Evolutionary conservation across 805 yeast genomes (phyloP).

Genomic region (Starmera amethionina): DNA sequence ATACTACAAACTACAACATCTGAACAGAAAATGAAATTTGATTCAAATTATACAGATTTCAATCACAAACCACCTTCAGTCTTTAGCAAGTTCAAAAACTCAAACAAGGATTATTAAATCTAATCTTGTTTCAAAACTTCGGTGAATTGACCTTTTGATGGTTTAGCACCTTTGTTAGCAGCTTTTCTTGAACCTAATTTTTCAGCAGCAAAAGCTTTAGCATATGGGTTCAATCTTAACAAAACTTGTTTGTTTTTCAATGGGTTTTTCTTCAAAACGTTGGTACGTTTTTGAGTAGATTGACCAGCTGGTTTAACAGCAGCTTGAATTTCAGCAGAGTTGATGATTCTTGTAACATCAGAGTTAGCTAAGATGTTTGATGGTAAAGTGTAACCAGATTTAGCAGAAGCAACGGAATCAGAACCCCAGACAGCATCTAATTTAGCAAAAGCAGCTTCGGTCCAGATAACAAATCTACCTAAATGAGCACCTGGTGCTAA

Average conservation of each 20-base stretch:
- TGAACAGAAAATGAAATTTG: too few species aligned
- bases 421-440: slow-evolving; percentile 97
- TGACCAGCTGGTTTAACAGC: slow-evolving; percentile 96
- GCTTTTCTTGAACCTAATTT: slow-evolving; percentile 80
- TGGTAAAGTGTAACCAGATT: slow-evolving; percentile 90
- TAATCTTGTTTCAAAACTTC: slow-evolving; percentile 58
- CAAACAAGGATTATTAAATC: neutral
- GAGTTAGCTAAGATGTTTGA: slow-evolving; percentile 88
- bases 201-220: slow-evolving; percentile 91
- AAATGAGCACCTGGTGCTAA: slow-evolving; percentile 99
- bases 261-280: slow-evolving; percentile 98
- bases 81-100: slow-evolving; percentile 1
- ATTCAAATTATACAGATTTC: too few species aligned
- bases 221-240: slow-evolving; percentile 99
- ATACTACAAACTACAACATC: too few species aligned
- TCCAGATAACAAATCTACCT: slow-evolving; percentile 99
- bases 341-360: slow-evolving; percentile 93
- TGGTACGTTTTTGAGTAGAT: slow-evolving; percentile 84
- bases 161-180: slow-evolving; percentile 49
- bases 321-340: slow-evolving; percentile 98
- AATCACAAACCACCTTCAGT: neutral
- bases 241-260: slow-evolving; percentile 98
- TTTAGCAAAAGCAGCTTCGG: slow-evolving; percentile 95
- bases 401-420: slow-evolving; percentile 72
- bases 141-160: slow-evolving; percentile 65